Percentiles rank a stretch among this genome's conserved stretches.
These are phyloP conservation scores for Dendrothele bispora DNA, from an alignment of 768 basidiomycete genomes.

Conservation along the genomic window DNA sequence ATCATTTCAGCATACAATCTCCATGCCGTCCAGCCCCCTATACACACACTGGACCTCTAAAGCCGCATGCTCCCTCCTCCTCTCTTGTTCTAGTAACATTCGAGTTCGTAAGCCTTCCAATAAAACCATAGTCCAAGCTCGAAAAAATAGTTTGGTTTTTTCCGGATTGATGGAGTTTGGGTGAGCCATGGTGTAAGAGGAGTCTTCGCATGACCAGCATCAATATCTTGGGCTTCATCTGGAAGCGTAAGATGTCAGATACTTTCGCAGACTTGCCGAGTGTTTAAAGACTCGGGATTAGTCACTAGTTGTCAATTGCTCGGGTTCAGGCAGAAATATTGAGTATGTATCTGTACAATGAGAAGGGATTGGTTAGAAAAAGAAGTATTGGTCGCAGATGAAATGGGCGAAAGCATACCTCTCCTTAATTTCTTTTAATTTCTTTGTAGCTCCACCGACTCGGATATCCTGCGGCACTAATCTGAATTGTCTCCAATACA, in stretches of 20 bases:
- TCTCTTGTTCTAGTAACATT: conserved; percentile 94
- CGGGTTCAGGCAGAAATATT: conserved; percentile 81
- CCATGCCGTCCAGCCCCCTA: no score
- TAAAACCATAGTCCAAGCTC: conserved; percentile 96
- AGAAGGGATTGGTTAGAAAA: conserved; percentile 14
- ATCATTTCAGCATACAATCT: no score
- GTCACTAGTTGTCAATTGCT: conserved; percentile 70
- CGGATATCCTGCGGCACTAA: conserved; percentile 98
- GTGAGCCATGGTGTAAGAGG: neutral
- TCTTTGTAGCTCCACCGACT: conserved; percentile 97
- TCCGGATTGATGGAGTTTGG: conserved; percentile 74
- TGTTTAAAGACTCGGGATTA: conserved; percentile 78
- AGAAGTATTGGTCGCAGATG: no score
- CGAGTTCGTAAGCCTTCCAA: conserved; percentile 85
- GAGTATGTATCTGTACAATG: conserved; percentile 79
- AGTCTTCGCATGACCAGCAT: neutral
- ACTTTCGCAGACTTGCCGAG: conserved; percentile 74
- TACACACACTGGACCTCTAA: no score
- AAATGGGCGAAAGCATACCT: conserved; percentile 64
- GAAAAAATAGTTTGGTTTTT: conserved; percentile 98
- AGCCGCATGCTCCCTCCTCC: conserved; percentile 95
- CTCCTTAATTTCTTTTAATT: conserved; percentile 98
- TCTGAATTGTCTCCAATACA: conserved; percentile 97
- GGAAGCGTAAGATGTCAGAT: conserved; percentile 86
- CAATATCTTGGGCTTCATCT: conserved; percentile 74